phyloP scores from a whole-genome alignment of 306 rosid genomes.

The Gastrolobium villosum region DNA sequence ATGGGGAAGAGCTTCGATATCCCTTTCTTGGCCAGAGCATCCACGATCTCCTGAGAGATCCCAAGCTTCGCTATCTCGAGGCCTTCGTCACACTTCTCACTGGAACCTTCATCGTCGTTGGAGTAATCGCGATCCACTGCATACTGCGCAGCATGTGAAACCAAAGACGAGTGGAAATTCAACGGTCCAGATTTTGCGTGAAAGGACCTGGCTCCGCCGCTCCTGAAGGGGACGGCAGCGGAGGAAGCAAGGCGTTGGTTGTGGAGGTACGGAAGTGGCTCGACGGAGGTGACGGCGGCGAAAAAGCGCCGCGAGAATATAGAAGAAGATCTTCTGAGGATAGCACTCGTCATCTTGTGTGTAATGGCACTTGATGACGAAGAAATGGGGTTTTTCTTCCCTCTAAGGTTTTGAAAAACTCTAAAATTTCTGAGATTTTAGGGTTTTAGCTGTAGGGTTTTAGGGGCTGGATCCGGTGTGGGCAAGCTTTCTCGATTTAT shows the following conservation, averaged over 20 bases:
- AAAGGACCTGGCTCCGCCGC: slow-evolving; percentile 8
- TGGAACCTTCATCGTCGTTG: not conserved
- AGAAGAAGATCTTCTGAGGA: slow-evolving; percentile 43
- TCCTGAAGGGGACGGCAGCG: not conserved
- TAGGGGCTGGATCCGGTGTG: no score
- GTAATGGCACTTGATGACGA: not conserved
- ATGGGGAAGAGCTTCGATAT: slow-evolving; percentile 81
- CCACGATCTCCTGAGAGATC: slow-evolving; percentile 65
- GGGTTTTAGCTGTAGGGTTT: slow-evolving; percentile 8
- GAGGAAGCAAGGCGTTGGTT: not conserved
- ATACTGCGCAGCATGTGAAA: slow-evolving; percentile 25
- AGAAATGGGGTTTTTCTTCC: slow-evolving; percentile 2
- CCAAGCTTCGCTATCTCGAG: slow-evolving; percentile 76
- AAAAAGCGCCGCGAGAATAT: slow-evolving; percentile 37
- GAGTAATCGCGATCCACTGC: slow-evolving; percentile 38
- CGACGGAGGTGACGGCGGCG: slow-evolving; percentile 34
- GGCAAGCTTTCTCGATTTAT: no score
- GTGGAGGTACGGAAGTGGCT: not conserved
- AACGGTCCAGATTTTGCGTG: slow-evolving; percentile 36
- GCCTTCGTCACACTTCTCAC: slow-evolving; percentile 52
- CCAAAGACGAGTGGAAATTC: slow-evolving; percentile 37
- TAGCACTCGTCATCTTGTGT: not conserved
- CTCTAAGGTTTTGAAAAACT: not conserved
- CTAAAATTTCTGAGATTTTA: not conserved
- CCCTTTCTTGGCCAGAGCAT: slow-evolving; percentile 74